These are phyloP conservation scores for Brassica incana DNA, from an alignment of 345 rosid genomes.

Conservation along the genomic window DNA sequence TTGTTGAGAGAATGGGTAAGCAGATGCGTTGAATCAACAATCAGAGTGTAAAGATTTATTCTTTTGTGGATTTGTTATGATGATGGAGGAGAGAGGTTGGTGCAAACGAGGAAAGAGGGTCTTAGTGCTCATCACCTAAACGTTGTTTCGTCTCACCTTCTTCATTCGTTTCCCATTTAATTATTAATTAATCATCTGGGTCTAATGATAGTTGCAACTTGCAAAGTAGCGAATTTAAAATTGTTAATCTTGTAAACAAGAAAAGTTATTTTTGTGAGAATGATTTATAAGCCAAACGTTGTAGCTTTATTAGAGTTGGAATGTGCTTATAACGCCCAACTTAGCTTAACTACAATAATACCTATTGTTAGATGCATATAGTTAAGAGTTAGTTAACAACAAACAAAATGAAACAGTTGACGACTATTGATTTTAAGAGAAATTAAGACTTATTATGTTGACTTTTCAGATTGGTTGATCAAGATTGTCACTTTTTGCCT, in stretches of 20 bases:
- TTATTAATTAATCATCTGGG: slow-evolving; percentile 10
- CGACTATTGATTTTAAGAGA: not conserved
- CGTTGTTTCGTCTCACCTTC: slow-evolving; percentile 42
- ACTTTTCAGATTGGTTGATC: slow-evolving; percentile 9
- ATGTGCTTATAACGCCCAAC: slow-evolving; percentile 4
- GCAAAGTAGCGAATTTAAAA: not conserved
- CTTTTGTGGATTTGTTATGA: slow-evolving; percentile 12
- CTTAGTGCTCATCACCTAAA: slow-evolving; percentile 24
- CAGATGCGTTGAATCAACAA: slow-evolving; percentile 31
- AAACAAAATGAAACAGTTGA: slow-evolving; percentile 8
- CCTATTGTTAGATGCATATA: slow-evolving; percentile 10
- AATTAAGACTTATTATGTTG: not conserved
- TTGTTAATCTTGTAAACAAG: not conserved
- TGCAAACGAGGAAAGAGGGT: slow-evolving; percentile 16
- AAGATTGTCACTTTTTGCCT: not conserved
- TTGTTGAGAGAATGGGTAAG: not conserved
- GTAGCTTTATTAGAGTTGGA: not conserved
- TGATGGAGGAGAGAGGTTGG: slow-evolving; percentile 15
- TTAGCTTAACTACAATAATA: slow-evolving; percentile 3
- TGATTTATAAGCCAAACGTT: slow-evolving; percentile 20
- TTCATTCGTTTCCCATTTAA: slow-evolving; percentile 11
- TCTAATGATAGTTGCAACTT: slow-evolving; percentile 11
- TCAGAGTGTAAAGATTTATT: slow-evolving; percentile 10
- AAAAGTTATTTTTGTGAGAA: slow-evolving; percentile 2
- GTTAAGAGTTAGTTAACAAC: not conserved